A percentile compares a stretch with the other conserved stretches of the same genome.
Conservation (phyloP, 768 basidiomycete genomes). For the Xanthoconium stramineum region DNA sequence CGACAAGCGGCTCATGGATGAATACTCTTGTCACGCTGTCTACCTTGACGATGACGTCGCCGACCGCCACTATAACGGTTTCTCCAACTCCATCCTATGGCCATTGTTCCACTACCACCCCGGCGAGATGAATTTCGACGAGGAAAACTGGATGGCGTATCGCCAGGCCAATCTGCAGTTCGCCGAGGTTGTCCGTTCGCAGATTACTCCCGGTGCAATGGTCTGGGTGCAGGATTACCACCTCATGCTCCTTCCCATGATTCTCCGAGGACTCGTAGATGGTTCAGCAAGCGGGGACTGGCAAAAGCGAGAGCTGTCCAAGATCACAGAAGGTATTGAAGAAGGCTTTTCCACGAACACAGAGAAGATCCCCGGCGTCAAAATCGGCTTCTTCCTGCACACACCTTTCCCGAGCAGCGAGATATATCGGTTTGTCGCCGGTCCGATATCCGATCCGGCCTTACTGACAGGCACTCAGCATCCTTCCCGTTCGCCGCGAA, state of each 20-base stretch:
- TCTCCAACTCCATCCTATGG: conserved; percentile 99
- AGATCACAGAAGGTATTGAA: conserved; percentile 71
- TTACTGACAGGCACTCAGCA: conserved; percentile 45
- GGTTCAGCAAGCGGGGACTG: conserved; percentile 58
- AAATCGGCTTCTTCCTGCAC: conserved; percentile 98
- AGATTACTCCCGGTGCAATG: conserved; percentile 84
- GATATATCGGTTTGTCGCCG: conserved; percentile 79
- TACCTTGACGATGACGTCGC: conserved; percentile 98
- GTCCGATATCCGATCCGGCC: conserved; percentile 13
- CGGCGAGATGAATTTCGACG: conserved; percentile 99
- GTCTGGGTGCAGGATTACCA: conserved; percentile 99
- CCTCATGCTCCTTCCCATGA: conserved; percentile 96
- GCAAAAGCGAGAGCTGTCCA: conserved; percentile 58
- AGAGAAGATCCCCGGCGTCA: conserved; percentile 60
- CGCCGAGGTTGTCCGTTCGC: conserved; percentile 80
- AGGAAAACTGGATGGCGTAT: conserved; percentile 97
- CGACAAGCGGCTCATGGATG: conserved; percentile 88
- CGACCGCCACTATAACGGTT: conserved; percentile 97
- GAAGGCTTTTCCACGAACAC: conserved; percentile 36
- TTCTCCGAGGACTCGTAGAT: conserved; percentile 85
- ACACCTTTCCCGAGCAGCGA: conserved; percentile 98
- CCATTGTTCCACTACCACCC: conserved; percentile 99
- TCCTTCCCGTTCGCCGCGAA: conserved; percentile 94
- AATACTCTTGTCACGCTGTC: conserved; percentile 96
- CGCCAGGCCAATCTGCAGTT: conserved; percentile 95